These are phyloP conservation scores for Mallotus repandus DNA, from an alignment of 441 rosid genomes.

Conservation along the genomic window DNA sequence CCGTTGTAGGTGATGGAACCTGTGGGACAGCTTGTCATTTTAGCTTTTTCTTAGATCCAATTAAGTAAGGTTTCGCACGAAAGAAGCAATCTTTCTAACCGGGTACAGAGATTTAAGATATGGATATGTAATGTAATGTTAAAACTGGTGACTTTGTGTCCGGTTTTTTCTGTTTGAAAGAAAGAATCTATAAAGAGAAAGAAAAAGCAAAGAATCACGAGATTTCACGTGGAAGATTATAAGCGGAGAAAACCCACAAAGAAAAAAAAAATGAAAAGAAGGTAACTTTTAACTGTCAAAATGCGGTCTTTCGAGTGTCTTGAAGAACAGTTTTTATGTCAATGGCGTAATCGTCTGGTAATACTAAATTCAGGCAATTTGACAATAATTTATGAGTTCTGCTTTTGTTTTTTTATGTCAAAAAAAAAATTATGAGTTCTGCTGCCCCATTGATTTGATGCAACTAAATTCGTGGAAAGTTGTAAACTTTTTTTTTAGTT, in stretches of 20 bases:
- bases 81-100: not conserved
- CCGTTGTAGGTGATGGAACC: conserved; percentile 57
- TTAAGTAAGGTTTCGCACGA: not conserved
- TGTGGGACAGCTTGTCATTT: conserved; percentile 47
- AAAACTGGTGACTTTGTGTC: conserved; percentile 2
- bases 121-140: not conserved
- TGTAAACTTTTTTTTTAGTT: no score
- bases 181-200: not conserved
- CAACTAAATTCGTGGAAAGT: no score
- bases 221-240: not conserved
- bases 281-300: not conserved
- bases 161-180: conserved; percentile 4
- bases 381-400: no score
- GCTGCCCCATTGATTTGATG: no score
- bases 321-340: no score
- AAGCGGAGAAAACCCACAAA: not conserved
- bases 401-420: no score
- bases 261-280: not conserved
- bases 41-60: not conserved
- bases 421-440: no score
- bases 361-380: no score
- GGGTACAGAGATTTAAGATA: not conserved
- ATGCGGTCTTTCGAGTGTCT: not conserved
- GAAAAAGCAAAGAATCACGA: not conserved
- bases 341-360: no score